These are phyloP conservation scores for Coelastrella sp. DNA, from an alignment of 139 green algal genomes.

Conservation along the genomic window DNA sequence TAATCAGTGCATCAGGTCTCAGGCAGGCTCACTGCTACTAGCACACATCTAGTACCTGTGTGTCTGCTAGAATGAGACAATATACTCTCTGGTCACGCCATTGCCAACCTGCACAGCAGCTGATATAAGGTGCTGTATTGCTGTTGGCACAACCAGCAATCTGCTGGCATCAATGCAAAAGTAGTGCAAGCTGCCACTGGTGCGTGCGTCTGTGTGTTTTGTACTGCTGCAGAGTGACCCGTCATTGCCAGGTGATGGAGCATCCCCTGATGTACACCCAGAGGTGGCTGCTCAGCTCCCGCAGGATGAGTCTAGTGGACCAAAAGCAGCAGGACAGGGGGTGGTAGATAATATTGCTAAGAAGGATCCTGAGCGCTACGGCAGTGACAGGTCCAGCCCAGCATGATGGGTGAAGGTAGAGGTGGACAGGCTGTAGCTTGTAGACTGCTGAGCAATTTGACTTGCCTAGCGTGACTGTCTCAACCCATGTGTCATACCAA, in stretches of 20 bases:
- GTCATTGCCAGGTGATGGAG: not conserved
- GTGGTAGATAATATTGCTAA: constrained; percentile 18
- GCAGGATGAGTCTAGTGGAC: constrained; percentile 6
- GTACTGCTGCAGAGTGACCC: not conserved
- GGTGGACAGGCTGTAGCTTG: no score
- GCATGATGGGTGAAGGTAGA: not conserved
- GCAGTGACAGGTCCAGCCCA: not conserved
- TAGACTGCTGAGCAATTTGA: no score
- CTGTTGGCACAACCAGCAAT: no score
- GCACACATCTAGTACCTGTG: no score
- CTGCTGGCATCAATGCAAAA: not conserved
- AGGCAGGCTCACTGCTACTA: no score
- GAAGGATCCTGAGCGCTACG: constrained; percentile 30
- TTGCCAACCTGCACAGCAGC: no score
- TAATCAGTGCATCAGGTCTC: no score
- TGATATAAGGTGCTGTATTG: no score
- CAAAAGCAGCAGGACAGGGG: constrained; percentile 37
- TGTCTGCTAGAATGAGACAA: no score
- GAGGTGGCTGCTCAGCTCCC: not conserved
- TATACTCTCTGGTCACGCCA: no score
- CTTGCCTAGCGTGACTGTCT: no score
- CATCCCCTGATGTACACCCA: not conserved
- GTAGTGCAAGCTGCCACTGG: not conserved
- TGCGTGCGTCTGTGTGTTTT: not conserved
- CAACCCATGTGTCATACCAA: no score